These are phyloP conservation scores for Royoungia palumana DNA, from an alignment of 768 basidiomycete species.

Conservation along the genomic window DNA sequence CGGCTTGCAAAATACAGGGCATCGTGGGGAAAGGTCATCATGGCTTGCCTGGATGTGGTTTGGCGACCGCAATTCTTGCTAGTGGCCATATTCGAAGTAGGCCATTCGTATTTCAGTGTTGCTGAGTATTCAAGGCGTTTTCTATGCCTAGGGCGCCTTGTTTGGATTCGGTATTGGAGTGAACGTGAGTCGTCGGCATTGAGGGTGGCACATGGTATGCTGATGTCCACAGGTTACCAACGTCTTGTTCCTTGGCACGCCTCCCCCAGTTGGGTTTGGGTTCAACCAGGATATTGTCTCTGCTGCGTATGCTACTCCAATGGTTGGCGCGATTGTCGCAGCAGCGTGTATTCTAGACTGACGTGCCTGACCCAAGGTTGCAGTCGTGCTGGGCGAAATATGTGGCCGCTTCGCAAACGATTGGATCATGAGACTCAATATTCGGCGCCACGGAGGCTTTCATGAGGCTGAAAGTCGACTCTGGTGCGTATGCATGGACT, in stretches of 20 bases:
- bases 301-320: slow-evolving; percentile 43
- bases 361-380: slow-evolving; percentile 33
- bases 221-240: slow-evolving; percentile 44
- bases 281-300: slow-evolving; percentile 40
- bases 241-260: slow-evolving; percentile 49
- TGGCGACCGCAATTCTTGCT: slow-evolving; percentile 50
- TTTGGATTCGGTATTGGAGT: slow-evolving; percentile 52
- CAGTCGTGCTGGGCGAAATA: slow-evolving; percentile 49
- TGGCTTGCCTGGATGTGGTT: slow-evolving; percentile 37
- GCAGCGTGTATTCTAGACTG: not conserved
- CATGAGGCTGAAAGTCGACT: slow-evolving; percentile 51
- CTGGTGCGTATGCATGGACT: slow-evolving; percentile 27
- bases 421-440: slow-evolving; percentile 40
- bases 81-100: slow-evolving; percentile 39
- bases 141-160: slow-evolving; percentile 30
- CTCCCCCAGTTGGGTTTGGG: slow-evolving; percentile 46
- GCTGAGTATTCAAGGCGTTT: not conserved
- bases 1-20: slow-evolving; percentile 45
- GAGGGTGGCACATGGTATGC: not conserved
- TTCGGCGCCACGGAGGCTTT: slow-evolving; percentile 46
- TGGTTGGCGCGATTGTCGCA: slow-evolving; percentile 28
- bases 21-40: slow-evolving; percentile 35
- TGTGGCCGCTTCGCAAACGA: slow-evolving; percentile 52
- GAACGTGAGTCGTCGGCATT: slow-evolving; percentile 29
- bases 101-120: not conserved